Base-by-base conservation (phyloP, 176 grass and related monocot genomes). In the Cymbopogon citratus region DNA sequence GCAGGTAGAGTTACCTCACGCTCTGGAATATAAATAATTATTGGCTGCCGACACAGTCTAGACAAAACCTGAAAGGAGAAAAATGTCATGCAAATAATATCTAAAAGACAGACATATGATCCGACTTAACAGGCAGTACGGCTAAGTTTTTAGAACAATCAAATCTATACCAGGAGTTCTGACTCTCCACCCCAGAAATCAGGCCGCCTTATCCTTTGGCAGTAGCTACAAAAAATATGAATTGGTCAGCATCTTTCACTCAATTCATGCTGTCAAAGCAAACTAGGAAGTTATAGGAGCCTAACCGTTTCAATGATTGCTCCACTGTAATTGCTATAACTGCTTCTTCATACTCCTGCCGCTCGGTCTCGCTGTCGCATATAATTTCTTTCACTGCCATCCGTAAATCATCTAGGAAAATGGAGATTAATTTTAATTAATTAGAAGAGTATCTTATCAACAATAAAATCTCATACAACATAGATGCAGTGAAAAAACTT, bases 181-280 rank as follows among this genome's bases (percentile, higher is more conserved):
- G 96, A 91, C 63, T 95, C 92, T 80, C 96, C 96, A 88, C 96
- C 92, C 92, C 91, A 98, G 80, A 98, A 98, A 90, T 98, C 89
- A 75, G 96, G 64, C 21, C 80, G 87, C 74, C 74, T 83, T 79
- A 98, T 98, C 45, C 92, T 88, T 86, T 91, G 92, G 74, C 96
- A 98, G 86, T 98, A 95, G 80, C 95, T 98, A 86, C 76, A 87
- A 56, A 67, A 82, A 68, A 33, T 67, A 80, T 69, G 7, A 64
- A 79, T 68, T 60, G 3, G 18, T 83, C 66, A 89, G 63, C 38
- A 43, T 68, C 8, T 66, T 73, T 66, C 51, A 65, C 29, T 78
- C 39, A 67, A 18, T 69, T 73, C 33, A 77, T 77, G 51, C 5
- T 27, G 68, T 82, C 24, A 80, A 88, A 86, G 64, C 9, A 76